Percentiles rank a stretch among this genome's conserved stretches.
These are phyloP conservation scores for Microbotryum intermedium DNA, from an alignment of 1,284 basidiomycete species.

Conservation along the genomic window DNA sequence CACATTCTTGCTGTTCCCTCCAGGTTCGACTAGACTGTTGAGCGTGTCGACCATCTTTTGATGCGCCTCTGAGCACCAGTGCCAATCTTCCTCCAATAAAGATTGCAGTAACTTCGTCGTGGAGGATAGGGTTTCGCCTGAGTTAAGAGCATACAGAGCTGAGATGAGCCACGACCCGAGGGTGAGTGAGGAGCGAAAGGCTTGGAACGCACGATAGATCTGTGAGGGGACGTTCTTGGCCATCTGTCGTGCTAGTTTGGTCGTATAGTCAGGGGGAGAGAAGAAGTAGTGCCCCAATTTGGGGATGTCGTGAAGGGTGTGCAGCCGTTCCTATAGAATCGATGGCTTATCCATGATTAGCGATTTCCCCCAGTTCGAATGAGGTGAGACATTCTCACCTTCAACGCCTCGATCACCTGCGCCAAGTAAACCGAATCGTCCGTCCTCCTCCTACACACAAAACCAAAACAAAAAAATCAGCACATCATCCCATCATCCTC, in stretches of 20 bases:
- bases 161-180: slow-evolving; percentile 15
- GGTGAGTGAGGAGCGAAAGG: neutral
- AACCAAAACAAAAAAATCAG: too few species aligned
- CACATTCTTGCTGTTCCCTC: slow-evolving; percentile 49
- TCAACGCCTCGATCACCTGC: slow-evolving; percentile 10
- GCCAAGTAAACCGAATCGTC: slow-evolving; percentile 5
- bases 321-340: slow-evolving; percentile 54
- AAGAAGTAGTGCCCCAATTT: slow-evolving; percentile 65
- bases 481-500: neutral
- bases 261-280: slow-evolving; percentile 52
- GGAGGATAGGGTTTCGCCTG: slow-evolving; percentile 23
- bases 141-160: slow-evolving; percentile 19
- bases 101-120: slow-evolving; percentile 5
- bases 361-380: neutral
- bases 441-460: neutral
- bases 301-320: slow-evolving; percentile 60
- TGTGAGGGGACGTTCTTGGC: slow-evolving; percentile 43
- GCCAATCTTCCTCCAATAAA: slow-evolving; percentile 12
- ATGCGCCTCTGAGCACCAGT: slow-evolving; percentile 30
- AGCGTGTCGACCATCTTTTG: slow-evolving; percentile 43
- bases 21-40: slow-evolving; percentile 44
- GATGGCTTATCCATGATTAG: neutral
- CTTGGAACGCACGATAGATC: slow-evolving; percentile 44
- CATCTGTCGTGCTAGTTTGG: slow-evolving; percentile 53
- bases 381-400: slow-evolving; percentile 6